Evolutionary conservation across 768 basidiomycete species (phyloP).

Genomic region (Kwoniella dendrophila): DNA sequence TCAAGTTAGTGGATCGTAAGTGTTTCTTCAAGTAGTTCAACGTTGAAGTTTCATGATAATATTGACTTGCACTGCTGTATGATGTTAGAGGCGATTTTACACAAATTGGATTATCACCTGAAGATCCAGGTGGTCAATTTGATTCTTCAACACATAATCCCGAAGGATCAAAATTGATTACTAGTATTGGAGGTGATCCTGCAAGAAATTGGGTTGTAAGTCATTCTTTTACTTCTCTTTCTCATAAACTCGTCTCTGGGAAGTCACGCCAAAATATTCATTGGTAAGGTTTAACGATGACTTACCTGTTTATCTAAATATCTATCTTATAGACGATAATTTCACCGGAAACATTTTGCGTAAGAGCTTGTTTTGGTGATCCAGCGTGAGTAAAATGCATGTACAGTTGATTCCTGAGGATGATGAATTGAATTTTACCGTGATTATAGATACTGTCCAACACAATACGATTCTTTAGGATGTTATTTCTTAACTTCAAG

Average conservation of each 20-base stretch:
- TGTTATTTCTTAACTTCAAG: constrained; percentile 42
- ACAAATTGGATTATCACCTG: constrained; percentile 45
- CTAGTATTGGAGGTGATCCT: constrained; percentile 26
- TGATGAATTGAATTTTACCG: background rate
- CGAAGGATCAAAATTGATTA: constrained; percentile 30
- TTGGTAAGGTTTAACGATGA: too few relatives aligned
- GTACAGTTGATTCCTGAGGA: background rate
- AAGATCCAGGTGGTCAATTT: constrained; percentile 47
- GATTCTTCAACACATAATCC: constrained; percentile 36
- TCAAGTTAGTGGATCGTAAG: constrained; percentile 49
- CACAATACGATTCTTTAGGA: constrained; percentile 39
- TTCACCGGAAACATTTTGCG: constrained; percentile 41
- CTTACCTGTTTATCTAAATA: too few relatives aligned
- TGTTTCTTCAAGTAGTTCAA: background rate
- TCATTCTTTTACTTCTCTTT: constrained; percentile 1
- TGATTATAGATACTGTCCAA: constrained; percentile 41
- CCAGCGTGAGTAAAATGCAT: constrained; percentile 25
- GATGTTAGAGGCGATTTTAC: constrained; percentile 46
- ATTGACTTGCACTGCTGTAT: background rate
- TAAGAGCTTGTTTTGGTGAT: constrained; percentile 50
- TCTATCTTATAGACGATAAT: constrained; percentile 36
- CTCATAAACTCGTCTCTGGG: background rate
- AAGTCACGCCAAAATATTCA: too few relatives aligned
- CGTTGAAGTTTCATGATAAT: background rate
- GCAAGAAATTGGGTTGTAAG: constrained; percentile 48